Conservation (phyloP, 371 early-diverging fungal species). For the Nematocida ausubeli region DNA sequence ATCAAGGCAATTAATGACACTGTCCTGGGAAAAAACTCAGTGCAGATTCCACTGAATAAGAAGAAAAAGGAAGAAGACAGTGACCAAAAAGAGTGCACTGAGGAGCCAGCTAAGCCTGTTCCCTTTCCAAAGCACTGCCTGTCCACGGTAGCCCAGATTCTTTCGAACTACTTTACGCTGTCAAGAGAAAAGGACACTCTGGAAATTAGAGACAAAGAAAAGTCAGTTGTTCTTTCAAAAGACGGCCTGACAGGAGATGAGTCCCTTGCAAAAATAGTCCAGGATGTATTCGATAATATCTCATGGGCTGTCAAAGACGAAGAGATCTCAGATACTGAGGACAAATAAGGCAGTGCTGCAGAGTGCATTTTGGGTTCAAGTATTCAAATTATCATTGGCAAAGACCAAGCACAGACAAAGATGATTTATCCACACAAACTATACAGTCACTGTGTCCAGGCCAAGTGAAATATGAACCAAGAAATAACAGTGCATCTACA, state of each 20-base stretch:
- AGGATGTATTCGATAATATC: conserved; percentile 37
- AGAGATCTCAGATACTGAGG: too few relatives aligned
- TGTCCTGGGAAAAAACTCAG: neutral
- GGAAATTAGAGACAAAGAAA: neutral
- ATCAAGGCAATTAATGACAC: conserved; percentile 33
- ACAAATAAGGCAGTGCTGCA: too few relatives aligned
- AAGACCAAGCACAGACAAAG: too few relatives aligned
- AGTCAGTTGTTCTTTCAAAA: neutral
- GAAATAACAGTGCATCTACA: too few relatives aligned
- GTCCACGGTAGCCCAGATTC: conserved; percentile 8
- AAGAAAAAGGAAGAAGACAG: neutral
- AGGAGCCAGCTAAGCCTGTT: neutral
- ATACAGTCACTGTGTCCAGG: too few relatives aligned
- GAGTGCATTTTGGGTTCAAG: too few relatives aligned
- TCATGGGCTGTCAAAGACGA: conserved; percentile 32
- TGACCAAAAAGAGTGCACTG: neutral
- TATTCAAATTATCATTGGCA: too few relatives aligned
- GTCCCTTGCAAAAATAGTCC: conserved; percentile 30
- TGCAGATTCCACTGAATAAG: neutral
- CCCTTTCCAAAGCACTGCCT: conserved; percentile 41
- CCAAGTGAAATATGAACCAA: too few relatives aligned
- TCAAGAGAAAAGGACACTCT: neutral
- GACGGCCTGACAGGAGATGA: conserved; percentile 18
- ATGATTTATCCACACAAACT: too few relatives aligned
- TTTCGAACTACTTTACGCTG: conserved; percentile 34